These are phyloP conservation scores for Asterophora parasitica DNA, from an alignment of 768 basidiomycete genomes.

Conservation along the genomic window DNA sequence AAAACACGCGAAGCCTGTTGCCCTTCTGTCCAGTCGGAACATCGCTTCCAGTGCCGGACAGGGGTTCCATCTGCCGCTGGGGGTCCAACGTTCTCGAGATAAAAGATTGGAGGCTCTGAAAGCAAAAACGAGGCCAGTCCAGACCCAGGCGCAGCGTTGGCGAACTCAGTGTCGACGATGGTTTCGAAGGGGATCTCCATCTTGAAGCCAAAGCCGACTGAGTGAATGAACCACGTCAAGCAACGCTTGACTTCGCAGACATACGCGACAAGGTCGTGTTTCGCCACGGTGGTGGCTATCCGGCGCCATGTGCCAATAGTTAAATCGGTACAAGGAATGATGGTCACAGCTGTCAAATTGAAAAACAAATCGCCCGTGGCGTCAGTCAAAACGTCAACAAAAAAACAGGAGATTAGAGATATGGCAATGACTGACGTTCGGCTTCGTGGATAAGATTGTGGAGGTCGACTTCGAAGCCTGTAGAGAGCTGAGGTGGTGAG, in stretches of 20 bases:
- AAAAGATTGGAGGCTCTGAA: conserved; percentile 65
- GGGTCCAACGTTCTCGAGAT: conserved; percentile 43
- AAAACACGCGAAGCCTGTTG: conserved; percentile 61
- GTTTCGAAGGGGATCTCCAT: conserved; percentile 75
- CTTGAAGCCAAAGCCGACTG: conserved; percentile 71
- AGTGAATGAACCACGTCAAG: conserved; percentile 77
- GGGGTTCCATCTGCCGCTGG: conserved; percentile 26
- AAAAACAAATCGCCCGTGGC: neutral
- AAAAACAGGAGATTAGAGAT: neutral
- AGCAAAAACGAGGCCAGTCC: conserved; percentile 63
- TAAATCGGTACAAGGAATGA: conserved; percentile 73
- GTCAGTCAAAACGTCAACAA: conserved; percentile 1
- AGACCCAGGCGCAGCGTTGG: conserved; percentile 46
- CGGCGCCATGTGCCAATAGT: conserved; percentile 78
- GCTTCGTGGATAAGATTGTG: conserved; percentile 69
- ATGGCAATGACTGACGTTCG: conserved; percentile 49
- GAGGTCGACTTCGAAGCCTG: conserved; percentile 55
- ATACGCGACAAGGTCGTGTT: conserved; percentile 72
- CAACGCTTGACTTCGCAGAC: conserved; percentile 61
- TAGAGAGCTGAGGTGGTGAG: conserved; percentile 46
- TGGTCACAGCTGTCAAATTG: conserved; percentile 50
- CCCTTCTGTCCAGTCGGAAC: conserved; percentile 74
- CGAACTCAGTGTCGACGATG: conserved; percentile 55
- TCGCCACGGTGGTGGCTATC: conserved; percentile 48
- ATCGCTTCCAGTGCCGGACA: conserved; percentile 53